Evolutionary conservation across 768 basidiomycete species (phyloP).

Genomic region (Mycena rebaudengoi): DNA sequence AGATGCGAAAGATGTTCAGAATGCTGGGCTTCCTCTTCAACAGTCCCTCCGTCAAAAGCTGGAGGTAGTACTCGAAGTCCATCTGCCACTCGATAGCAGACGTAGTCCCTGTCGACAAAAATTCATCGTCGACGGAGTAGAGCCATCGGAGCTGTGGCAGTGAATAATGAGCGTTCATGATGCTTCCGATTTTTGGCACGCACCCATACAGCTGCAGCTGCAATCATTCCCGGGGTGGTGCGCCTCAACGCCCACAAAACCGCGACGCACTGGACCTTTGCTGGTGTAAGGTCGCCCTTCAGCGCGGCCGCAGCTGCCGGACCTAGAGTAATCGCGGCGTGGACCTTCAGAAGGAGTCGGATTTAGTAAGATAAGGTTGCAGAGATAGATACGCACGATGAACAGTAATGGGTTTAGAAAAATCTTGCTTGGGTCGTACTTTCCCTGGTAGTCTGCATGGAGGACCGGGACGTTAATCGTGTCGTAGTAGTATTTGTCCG

Average conservation of each 20-base stretch:
- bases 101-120: neutral
- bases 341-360: neutral
- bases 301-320: neutral
- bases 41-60: conserved; percentile 8
- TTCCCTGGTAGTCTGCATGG: conserved; percentile 1
- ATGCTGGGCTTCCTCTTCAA: neutral
- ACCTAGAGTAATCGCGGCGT: conserved; percentile 10
- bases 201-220: conserved; percentile 2
- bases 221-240: conserved; percentile 19
- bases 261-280: neutral
- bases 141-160: conserved; percentile 5
- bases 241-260: conserved; percentile 1
- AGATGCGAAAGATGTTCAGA: neutral
- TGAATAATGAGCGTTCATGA: neutral
- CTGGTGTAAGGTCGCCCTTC: neutral
- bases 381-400: neutral
- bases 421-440: neutral
- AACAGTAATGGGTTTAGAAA: neutral
- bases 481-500: conserved; percentile 1
- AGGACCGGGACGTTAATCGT: conserved; percentile 3
- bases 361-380: neutral
- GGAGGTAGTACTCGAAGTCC: conserved; percentile 20
- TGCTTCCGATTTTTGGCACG: neutral
- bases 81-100: conserved; percentile 7
- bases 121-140: conserved; percentile 1